Percentiles rank a stretch among this genome's conserved stretches.
phyloP scores from a whole-genome alignment of 192 early-diverging fungal species.

The Gaertneriomyces sp. region DNA sequence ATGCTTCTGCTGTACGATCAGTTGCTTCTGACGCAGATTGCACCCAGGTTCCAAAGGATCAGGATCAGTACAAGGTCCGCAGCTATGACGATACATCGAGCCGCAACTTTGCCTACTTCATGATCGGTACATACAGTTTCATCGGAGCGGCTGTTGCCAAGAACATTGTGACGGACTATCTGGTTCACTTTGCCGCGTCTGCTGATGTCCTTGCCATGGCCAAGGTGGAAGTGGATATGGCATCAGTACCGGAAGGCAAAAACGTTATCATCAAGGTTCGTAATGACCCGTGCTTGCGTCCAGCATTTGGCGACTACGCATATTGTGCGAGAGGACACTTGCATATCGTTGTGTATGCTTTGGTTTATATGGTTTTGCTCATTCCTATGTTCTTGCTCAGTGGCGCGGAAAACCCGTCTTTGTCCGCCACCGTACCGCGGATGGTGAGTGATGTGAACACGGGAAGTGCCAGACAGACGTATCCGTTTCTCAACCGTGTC shows the following conservation, averaged over 20 bases:
- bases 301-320: no score
- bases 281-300: neutral
- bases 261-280: slow-evolving; percentile 85
- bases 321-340: no score
- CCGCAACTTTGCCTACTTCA: slow-evolving; percentile 73
- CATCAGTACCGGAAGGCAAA: slow-evolving; percentile 91
- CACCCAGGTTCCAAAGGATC: slow-evolving; percentile 25
- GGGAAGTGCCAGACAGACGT: neutral
- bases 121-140: slow-evolving; percentile 86
- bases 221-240: slow-evolving; percentile 93
- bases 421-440: slow-evolving; percentile 91
- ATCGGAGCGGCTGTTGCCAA: slow-evolving; percentile 81
- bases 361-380: neutral
- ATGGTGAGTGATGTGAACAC: slow-evolving; percentile 29
- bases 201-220: slow-evolving; percentile 97
- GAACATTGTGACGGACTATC: slow-evolving; percentile 79
- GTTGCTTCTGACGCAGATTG: slow-evolving; percentile 20
- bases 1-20: slow-evolving; percentile 36
- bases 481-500: neutral
- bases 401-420: slow-evolving; percentile 99
- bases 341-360: no score
- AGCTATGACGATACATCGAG: slow-evolving; percentile 36
- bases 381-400: slow-evolving; percentile 25
- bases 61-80: slow-evolving; percentile 33
- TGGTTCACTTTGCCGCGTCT: slow-evolving; percentile 89